Evolutionary conservation across 352 stramenopile genomes (phyloP).

Genomic region (Globisporangium alternatum): DNA sequence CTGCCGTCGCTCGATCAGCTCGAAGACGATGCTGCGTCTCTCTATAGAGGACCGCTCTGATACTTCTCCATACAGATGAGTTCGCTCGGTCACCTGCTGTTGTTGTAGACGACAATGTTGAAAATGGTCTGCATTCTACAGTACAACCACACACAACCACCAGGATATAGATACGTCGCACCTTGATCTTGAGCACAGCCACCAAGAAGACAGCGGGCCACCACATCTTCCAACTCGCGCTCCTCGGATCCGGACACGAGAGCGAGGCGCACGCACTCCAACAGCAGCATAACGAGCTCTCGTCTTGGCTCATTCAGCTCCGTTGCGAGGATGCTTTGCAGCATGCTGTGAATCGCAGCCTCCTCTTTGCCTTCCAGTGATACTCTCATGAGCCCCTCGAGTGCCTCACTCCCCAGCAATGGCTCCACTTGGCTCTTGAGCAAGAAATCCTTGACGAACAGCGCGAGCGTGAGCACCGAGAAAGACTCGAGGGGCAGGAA

Average conservation of each 20-base stretch:
- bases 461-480: constrained; percentile 8
- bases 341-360: neutral
- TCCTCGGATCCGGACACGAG: constrained; percentile 5
- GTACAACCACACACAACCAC: neutral
- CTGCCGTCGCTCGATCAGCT: neutral
- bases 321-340: neutral
- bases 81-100: neutral
- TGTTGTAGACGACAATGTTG: neutral
- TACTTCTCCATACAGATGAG: neutral
- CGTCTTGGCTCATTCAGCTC: neutral
- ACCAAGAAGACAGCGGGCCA: neutral
- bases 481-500: constrained; percentile 21
- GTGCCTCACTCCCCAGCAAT: neutral
- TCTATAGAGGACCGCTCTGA: neutral
- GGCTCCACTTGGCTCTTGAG: neutral
- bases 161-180: neutral
- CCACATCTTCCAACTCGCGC: neutral
- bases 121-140: neutral
- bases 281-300: neutral
- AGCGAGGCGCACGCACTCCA: constrained; percentile 6
- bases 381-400: constrained; percentile 5
- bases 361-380: neutral
- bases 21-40: neutral
- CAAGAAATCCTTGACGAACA: constrained; percentile 2
- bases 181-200: neutral